Evolutionary conservation across 805 yeast species (phyloP).

Genomic region (Candida michaelii): DNA sequence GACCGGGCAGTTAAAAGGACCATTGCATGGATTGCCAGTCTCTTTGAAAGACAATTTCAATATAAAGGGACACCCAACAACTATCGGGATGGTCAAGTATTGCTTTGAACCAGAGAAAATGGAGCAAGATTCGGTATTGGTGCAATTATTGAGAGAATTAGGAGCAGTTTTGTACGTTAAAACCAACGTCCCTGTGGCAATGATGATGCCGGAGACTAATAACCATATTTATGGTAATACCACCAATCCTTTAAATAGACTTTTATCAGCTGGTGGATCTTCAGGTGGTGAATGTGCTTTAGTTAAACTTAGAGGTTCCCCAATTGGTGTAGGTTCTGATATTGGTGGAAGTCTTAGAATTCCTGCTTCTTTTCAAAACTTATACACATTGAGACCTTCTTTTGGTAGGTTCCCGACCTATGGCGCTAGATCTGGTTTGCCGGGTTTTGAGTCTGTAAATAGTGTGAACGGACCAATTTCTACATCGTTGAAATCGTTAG

Average conservation of each 20-base stretch:
- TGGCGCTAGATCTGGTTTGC: constrained; percentile 54
- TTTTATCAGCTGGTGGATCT: constrained; percentile 43
- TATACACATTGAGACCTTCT: constrained; percentile 41
- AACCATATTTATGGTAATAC: constrained; percentile 40
- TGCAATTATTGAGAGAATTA: constrained; percentile 32
- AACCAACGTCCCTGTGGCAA: constrained; percentile 44
- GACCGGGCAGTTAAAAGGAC: constrained; percentile 54
- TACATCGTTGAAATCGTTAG: constrained; percentile 12
- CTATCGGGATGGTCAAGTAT: constrained; percentile 35
- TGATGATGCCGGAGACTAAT: constrained; percentile 45
- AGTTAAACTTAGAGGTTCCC: constrained; percentile 40
- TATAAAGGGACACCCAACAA: constrained; percentile 39
- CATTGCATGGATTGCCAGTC: constrained; percentile 66
- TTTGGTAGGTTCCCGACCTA: constrained; percentile 32
- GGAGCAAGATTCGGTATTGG: constrained; percentile 25
- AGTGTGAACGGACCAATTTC: constrained; percentile 52
- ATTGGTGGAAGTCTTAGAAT: constrained; percentile 46
- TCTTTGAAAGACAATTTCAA: constrained; percentile 54
- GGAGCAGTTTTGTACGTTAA: constrained; percentile 46
- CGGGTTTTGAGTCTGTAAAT: constrained; percentile 64
- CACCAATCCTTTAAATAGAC: constrained; percentile 37
- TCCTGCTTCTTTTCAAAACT: constrained; percentile 44
- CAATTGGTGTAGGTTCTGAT: constrained; percentile 42
- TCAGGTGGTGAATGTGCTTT: constrained; percentile 47
- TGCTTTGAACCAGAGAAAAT: constrained; percentile 19